phyloP scores from a whole-genome alignment of 2,329 filamentous ascomycete species.

The Neonectria neomacrospora region DNA sequence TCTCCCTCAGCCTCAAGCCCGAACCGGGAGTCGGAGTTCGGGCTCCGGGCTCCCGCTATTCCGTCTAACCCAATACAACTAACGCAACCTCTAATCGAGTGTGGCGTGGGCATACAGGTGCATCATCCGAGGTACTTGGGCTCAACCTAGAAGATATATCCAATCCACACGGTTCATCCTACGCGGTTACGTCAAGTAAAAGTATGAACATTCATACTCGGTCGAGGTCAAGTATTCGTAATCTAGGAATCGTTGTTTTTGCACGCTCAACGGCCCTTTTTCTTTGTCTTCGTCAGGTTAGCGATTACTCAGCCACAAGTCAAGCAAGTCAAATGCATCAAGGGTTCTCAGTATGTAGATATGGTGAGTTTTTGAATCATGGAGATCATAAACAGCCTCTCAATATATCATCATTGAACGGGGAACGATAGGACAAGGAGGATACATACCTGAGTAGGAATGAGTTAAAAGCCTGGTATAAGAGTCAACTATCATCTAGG shows the following conservation, averaged over 20 bases:
- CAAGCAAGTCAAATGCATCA: background rate
- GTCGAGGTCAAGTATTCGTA: background rate
- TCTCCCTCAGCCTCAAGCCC: background rate
- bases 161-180: background rate
- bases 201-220: background rate
- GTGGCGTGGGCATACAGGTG: background rate
- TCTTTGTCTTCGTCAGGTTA: background rate
- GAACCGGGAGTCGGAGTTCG: background rate
- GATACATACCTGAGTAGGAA: background rate
- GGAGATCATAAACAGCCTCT: conserved; percentile 61
- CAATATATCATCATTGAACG: conserved; percentile 54
- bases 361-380: conserved; percentile 52
- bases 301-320: background rate
- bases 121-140: background rate
- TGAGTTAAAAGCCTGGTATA: background rate
- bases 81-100: background rate
- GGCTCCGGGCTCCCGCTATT: background rate
- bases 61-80: background rate
- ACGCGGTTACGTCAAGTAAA: background rate
- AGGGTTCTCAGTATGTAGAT: conserved; percentile 38
- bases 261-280: background rate
- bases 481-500: background rate
- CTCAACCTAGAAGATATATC: background rate
- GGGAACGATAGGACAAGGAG: background rate
- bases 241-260: background rate